Conservation (phyloP, 2,329 filamentous ascomycete genomes). For the Diaporthe vaccinii region DNA sequence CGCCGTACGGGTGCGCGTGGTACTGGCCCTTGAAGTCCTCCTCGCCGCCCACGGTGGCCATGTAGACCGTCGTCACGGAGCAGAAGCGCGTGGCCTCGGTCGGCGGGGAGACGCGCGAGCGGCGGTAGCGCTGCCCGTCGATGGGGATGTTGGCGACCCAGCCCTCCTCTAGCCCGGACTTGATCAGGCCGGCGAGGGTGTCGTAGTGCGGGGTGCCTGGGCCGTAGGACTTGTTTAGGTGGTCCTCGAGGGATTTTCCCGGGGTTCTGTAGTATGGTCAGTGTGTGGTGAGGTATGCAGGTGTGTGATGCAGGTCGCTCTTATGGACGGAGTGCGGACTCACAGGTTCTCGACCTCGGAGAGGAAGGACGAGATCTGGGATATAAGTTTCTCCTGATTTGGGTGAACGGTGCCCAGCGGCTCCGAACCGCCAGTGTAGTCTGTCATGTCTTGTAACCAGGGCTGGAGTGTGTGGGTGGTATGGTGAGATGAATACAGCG, state of each 20-base stretch:
- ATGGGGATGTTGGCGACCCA: slow-evolving; percentile 60
- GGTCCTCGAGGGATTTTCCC: slow-evolving; percentile 58
- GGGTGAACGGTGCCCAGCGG: slow-evolving; percentile 20
- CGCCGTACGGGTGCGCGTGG: slow-evolving; percentile 66
- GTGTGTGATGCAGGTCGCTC: too few species aligned
- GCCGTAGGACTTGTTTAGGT: slow-evolving; percentile 59
- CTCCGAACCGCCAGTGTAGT: slow-evolving; percentile 32
- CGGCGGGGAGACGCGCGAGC: slow-evolving; percentile 61
- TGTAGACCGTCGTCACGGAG: slow-evolving; percentile 70
- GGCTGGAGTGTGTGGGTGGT: not conserved
- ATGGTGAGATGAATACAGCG: not conserved
- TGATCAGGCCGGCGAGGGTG: slow-evolving; percentile 55
- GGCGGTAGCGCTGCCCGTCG: slow-evolving; percentile 61
- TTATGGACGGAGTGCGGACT: not conserved
- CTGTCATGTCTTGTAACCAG: slow-evolving; percentile 4
- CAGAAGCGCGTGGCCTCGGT: slow-evolving; percentile 62
- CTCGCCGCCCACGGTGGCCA: slow-evolving; percentile 56
- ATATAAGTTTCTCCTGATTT: slow-evolving; percentile 28
- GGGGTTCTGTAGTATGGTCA: slow-evolving; percentile 53
- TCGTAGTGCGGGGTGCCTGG: slow-evolving; percentile 59
- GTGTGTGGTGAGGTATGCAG: rapidly evolving
- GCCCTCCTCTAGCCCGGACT: slow-evolving; percentile 56
- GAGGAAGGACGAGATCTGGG: slow-evolving; percentile 25
- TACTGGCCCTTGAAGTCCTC: slow-evolving; percentile 66
- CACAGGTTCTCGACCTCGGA: slow-evolving; percentile 35